These are phyloP conservation scores for Pythium dissotocum DNA, from an alignment of 352 stramenopile genomes.

Conservation along the genomic window DNA sequence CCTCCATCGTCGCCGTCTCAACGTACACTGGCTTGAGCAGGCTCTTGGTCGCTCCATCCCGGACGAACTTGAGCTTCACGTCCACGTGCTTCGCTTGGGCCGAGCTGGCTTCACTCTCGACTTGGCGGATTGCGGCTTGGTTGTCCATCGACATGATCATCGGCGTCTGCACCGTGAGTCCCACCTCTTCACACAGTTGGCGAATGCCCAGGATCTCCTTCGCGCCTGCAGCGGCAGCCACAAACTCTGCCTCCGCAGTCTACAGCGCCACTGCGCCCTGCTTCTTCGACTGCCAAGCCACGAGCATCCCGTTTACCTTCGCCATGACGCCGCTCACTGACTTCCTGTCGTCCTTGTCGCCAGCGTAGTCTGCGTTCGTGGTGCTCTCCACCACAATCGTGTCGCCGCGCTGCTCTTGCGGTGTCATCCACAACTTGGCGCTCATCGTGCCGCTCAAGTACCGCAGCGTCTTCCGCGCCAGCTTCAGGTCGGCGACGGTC, in stretches of 20 bases:
- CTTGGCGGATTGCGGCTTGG: conserved; percentile 12
- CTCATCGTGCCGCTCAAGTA: conserved; percentile 29
- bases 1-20: conserved; percentile 9
- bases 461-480: conserved; percentile 22
- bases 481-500: conserved; percentile 8
- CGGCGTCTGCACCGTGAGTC: neutral
- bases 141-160: conserved; percentile 20
- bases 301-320: conserved; percentile 16
- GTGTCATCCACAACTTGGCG: conserved; percentile 17
- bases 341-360: conserved; percentile 28
- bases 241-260: conserved; percentile 10
- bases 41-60: neutral
- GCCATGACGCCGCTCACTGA: conserved; percentile 25
- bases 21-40: conserved; percentile 11
- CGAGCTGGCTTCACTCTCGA: conserved; percentile 11
- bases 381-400: conserved; percentile 4
- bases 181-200: conserved; percentile 5
- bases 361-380: conserved; percentile 30
- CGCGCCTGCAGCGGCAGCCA: neutral
- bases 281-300: conserved; percentile 24
- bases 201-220: conserved; percentile 9
- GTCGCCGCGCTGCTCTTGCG: no score
- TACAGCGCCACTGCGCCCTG: conserved; percentile 10
- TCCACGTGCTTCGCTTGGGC: conserved; percentile 18
- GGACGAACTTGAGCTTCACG: conserved; percentile 15